Conservation (phyloP, 768 basidiomycete genomes). For the Lentinula sp. region DNA sequence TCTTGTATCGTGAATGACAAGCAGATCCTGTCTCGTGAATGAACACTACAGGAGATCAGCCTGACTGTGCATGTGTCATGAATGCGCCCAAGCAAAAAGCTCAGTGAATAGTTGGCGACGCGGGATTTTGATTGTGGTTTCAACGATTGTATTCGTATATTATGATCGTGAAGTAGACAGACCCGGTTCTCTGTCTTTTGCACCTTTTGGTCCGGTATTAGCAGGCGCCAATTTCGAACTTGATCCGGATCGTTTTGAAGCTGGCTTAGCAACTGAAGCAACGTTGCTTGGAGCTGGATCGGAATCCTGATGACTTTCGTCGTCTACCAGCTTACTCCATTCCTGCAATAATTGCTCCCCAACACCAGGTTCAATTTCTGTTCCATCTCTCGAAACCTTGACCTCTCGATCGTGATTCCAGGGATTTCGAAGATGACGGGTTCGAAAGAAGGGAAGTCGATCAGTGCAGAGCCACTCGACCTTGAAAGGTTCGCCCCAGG, state of each 20-base stretch:
- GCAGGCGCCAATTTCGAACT: background rate
- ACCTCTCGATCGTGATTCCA: constrained; percentile 88
- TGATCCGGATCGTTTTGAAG: constrained; percentile 6
- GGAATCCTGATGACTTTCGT: constrained; percentile 6
- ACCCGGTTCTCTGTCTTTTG: background rate
- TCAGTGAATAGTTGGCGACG: background rate
- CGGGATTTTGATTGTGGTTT: background rate
- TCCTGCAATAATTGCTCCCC: constrained; percentile 65
- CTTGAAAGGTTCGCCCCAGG: constrained; percentile 77
- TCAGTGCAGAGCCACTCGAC: constrained; percentile 77
- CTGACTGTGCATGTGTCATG: background rate
- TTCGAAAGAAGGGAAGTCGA: constrained; percentile 67
- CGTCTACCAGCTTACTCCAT: constrained; percentile 42
- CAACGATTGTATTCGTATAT: constrained; percentile 3
- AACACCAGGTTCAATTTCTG: constrained; percentile 80
- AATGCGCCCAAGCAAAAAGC: background rate
- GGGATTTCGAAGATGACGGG: constrained; percentile 79
- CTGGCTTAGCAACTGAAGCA: background rate
- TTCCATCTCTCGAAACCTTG: constrained; percentile 85
- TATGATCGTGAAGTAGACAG: constrained; percentile 5
- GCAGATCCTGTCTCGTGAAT: constrained; percentile 5
- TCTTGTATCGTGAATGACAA: constrained; percentile 7
- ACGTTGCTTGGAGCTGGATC: background rate
- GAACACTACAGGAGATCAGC: constrained; percentile 1
- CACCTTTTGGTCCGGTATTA: background rate